These are phyloP conservation scores for Musa beccarii DNA, from an alignment of 176 grass and related monocot genomes.

Conservation along the genomic window DNA sequence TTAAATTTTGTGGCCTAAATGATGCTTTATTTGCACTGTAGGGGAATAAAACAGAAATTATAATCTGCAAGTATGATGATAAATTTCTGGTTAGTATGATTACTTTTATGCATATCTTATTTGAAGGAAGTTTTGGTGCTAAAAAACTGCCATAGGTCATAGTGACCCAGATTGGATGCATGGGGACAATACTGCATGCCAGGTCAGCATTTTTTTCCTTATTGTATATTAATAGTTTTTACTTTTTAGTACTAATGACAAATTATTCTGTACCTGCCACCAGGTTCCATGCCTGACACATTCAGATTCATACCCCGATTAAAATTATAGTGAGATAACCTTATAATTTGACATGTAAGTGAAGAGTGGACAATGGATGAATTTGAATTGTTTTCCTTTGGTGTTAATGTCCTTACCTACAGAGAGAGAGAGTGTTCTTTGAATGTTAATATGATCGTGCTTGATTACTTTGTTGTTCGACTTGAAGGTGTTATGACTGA, in stretches of 20 bases:
- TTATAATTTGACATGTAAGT: background rate
- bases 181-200: slow-evolving; percentile 82
- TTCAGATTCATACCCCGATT: background rate
- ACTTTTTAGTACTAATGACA: slow-evolving; percentile 6
- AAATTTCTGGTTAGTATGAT: slow-evolving; percentile 56
- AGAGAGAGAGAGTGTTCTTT: background rate
- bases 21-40: slow-evolving; percentile 27
- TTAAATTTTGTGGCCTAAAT: background rate
- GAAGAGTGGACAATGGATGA: background rate
- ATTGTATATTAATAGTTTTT: slow-evolving; percentile 8
- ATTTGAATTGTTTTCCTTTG: background rate
- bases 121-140: slow-evolving; percentile 6
- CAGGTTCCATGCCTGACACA: background rate
- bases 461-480: background rate
- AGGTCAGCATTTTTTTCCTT: slow-evolving; percentile 36
- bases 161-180: slow-evolving; percentile 88
- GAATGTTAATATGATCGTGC: background rate
- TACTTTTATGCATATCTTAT: background rate
- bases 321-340: background rate
- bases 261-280: background rate
- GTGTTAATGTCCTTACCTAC: background rate
- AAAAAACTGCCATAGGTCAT: slow-evolving; percentile 49
- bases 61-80: slow-evolving; percentile 75
- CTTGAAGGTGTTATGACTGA: background rate
- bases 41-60: slow-evolving; percentile 76